Evolutionary conservation across 2,329 filamentous ascomycete genomes (phyloP).

Genomic region (Chrysosporium queenslandicum): DNA sequence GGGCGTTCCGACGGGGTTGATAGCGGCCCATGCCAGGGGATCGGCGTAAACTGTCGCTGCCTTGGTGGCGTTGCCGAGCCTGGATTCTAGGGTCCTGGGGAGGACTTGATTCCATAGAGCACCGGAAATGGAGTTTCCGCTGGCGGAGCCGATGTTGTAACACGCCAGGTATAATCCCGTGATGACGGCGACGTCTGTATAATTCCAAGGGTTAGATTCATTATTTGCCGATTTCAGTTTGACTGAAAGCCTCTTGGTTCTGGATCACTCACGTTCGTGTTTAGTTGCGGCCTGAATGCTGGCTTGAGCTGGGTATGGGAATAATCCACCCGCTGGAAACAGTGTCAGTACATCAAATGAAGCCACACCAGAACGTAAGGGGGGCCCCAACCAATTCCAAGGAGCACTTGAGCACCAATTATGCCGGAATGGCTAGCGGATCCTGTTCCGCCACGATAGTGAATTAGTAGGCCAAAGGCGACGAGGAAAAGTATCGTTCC

Average conservation of each 20-base stretch:
- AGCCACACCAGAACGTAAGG: background rate
- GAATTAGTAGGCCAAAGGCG: constrained; percentile 56
- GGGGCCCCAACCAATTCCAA: constrained; percentile 43
- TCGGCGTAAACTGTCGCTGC: constrained; percentile 35
- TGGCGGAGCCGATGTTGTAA: constrained; percentile 54
- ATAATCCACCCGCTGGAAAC: constrained; percentile 48
- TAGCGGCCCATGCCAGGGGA: constrained; percentile 32
- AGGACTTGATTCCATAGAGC: constrained; percentile 54
- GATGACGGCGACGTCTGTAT: constrained; percentile 49
- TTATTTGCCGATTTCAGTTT: constrained; percentile 8
- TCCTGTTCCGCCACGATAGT: constrained; percentile 47
- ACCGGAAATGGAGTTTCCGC: constrained; percentile 52
- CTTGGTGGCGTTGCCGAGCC: constrained; percentile 32
- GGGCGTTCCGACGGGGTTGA: constrained; percentile 38
- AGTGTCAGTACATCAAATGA: background rate
- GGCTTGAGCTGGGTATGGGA: constrained; percentile 45
- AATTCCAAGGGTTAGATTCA: constrained; percentile 1
- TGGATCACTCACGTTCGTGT: constrained; percentile 35
- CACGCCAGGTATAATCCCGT: constrained; percentile 53
- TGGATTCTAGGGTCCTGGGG: constrained; percentile 36
- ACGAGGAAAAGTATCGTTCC: constrained; percentile 53
- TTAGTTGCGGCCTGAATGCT: constrained; percentile 43
- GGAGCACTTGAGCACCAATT: constrained; percentile 52
- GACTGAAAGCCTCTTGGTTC: background rate
- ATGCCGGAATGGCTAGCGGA: constrained; percentile 44